phyloP scores from a whole-genome alignment of 768 basidiomycete genomes.

The Termitomyces sp. region DNA sequence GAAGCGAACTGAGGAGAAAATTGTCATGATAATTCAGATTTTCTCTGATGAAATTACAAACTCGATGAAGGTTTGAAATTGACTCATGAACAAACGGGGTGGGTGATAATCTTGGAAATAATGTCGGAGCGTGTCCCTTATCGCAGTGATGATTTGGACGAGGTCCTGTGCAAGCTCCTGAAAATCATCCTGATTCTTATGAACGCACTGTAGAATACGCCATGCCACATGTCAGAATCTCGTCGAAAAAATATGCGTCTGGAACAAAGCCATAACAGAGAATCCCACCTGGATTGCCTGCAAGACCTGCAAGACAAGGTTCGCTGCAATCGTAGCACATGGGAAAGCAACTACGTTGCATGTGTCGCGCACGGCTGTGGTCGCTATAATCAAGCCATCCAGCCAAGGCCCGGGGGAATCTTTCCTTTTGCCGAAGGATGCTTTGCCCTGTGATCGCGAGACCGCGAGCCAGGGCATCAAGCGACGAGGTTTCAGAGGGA shows the following conservation, averaged over 20 bases:
- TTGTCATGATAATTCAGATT: not conserved
- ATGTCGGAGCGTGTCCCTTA: slow-evolving; percentile 1
- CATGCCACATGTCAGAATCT: not conserved
- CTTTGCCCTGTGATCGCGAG: not conserved
- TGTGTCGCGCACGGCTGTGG: not conserved
- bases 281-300: slow-evolving; percentile 4
- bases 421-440: no score
- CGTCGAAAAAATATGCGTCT: not conserved
- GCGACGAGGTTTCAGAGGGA: not conserved
- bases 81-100: not conserved
- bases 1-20: not conserved
- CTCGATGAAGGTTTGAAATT: slow-evolving; percentile 7
- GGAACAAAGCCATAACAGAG: not conserved
- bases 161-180: slow-evolving; percentile 6
- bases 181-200: slow-evolving; percentile 4
- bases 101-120: not conserved
- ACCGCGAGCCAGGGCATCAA: not conserved
- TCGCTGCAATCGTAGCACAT: slow-evolving; percentile 1
- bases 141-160: not conserved
- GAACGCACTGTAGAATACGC: not conserved
- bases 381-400: not conserved
- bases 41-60: not conserved
- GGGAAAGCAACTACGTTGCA: slow-evolving; percentile 1
- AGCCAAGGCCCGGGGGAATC: not conserved
- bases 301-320: slow-evolving; percentile 4